Conservation (phyloP, 768 basidiomycete genomes). For the Piloderma croceum region DNA sequence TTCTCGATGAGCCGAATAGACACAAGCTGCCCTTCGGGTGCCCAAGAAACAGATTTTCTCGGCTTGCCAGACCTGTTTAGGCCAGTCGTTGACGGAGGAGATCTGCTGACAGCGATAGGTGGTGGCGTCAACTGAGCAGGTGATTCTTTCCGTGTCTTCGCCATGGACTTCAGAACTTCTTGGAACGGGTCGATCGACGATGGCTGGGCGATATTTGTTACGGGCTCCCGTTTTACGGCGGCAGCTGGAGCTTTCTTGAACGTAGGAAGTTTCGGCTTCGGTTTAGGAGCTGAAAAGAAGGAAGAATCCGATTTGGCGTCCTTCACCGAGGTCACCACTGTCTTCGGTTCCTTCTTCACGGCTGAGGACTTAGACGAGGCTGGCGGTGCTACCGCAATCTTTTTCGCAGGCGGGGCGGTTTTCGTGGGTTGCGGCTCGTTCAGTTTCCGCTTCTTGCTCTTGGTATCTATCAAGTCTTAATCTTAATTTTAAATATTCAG, state of each 20-base stretch:
- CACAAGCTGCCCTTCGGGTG: constrained; percentile 68
- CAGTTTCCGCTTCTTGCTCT: constrained; percentile 72
- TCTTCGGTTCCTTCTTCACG: constrained; percentile 56
- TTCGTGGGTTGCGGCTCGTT: constrained; percentile 45
- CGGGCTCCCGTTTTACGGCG: constrained; percentile 43
- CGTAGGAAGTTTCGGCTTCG: constrained; percentile 76
- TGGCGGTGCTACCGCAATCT: constrained; percentile 41
- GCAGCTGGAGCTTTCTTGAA: constrained; percentile 72
- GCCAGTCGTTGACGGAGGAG: constrained; percentile 31
- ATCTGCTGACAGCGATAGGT: constrained; percentile 22
- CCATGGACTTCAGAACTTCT: constrained; percentile 74
- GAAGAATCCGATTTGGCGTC: constrained; percentile 83
- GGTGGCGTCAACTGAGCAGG: constrained; percentile 60
- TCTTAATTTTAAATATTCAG: constrained; percentile 4
- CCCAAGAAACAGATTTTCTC: constrained; percentile 78
- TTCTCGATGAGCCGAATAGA: constrained; percentile 75
- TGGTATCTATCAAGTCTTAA: constrained; percentile 42
- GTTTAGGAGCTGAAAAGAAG: constrained; percentile 84
- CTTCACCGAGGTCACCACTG: constrained; percentile 42
- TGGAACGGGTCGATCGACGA: constrained; percentile 77
- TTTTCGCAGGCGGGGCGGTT: constrained; percentile 57
- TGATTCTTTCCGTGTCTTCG: constrained; percentile 54
- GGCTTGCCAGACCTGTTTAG: constrained; percentile 46
- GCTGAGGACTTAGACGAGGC: constrained; percentile 22
- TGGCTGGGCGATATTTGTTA: constrained; percentile 64